Conservation (phyloP, 306 rosid species). For the Albizia julibrissin region DNA sequence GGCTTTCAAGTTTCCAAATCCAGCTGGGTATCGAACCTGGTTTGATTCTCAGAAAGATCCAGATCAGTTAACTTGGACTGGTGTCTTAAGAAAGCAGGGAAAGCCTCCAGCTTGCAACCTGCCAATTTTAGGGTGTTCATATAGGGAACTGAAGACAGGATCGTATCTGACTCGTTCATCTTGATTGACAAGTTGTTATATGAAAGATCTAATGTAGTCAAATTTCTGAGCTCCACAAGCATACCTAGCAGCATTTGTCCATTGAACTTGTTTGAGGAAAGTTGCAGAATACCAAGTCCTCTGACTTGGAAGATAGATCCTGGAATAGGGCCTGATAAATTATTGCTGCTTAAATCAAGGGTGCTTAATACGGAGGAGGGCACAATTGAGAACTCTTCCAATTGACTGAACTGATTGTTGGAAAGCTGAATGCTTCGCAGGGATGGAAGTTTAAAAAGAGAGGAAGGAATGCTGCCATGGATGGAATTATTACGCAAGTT, state of each 20-base stretch:
- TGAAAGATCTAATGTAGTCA: constrained; percentile 61
- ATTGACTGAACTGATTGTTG: constrained; percentile 38
- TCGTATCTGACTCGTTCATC: not conserved
- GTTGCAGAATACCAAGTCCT: constrained; percentile 38
- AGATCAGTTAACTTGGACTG: constrained; percentile 24
- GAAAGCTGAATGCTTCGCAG: constrained; percentile 35
- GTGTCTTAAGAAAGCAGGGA: constrained; percentile 50
- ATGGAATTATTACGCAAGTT: constrained; percentile 25
- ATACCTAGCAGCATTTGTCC: constrained; percentile 28
- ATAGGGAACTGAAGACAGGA: not conserved
- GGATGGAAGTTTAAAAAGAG: constrained; percentile 35
- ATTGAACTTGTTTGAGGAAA: constrained; percentile 58
- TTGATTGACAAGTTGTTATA: constrained; percentile 41
- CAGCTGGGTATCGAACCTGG: constrained; percentile 55
- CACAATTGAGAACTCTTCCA: not conserved
- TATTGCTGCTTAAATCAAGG: constrained; percentile 59
- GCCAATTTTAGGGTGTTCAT: constrained; percentile 46
- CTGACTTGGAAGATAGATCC: constrained; percentile 30
- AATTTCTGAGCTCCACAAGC: constrained; percentile 36
- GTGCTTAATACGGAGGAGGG: constrained; percentile 34
- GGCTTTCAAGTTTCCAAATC: constrained; percentile 52
- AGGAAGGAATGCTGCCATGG: constrained; percentile 43
- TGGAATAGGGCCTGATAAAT: constrained; percentile 54
- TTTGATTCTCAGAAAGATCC: constrained; percentile 59
- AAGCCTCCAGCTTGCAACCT: constrained; percentile 32